Conservation (phyloP, 192 early-diverging fungal genomes). For the Coemansia sp. region DNA sequence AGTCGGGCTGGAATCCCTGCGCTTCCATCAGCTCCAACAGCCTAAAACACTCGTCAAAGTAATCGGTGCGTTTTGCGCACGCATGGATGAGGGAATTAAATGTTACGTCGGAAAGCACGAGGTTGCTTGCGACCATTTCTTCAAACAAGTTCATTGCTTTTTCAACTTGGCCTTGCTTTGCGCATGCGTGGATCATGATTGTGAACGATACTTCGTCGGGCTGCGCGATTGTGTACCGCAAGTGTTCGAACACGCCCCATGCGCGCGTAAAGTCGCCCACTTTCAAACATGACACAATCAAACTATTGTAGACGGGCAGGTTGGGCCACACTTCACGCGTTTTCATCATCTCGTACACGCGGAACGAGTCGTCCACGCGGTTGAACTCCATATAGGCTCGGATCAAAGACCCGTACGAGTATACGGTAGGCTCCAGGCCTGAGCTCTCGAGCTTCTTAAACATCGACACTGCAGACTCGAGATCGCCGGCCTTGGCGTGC, state of each 20-base stretch:
- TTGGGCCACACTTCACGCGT: constrained; percentile 54
- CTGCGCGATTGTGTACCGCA: constrained; percentile 71
- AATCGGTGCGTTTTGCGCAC: constrained; percentile 73
- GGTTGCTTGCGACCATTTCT: constrained; percentile 72
- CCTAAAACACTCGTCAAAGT: constrained; percentile 79
- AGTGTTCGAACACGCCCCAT: constrained; percentile 88
- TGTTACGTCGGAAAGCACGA: constrained; percentile 78
- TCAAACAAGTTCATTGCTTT: constrained; percentile 87
- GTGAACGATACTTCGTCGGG: constrained; percentile 81
- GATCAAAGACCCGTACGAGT: constrained; percentile 71
- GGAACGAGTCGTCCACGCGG: constrained; percentile 70
- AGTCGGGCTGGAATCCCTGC: constrained; percentile 78
- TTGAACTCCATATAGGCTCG: constrained; percentile 62
- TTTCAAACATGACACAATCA: constrained; percentile 82
- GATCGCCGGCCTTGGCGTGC: constrained; percentile 66
- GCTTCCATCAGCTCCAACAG: constrained; percentile 80
- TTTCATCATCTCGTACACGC: constrained; percentile 79
- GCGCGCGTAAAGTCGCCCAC: constrained; percentile 69
- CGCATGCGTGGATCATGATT: constrained; percentile 91
- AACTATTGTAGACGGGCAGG: constrained; percentile 69
- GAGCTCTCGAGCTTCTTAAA: constrained; percentile 64
- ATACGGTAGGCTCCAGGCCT: constrained; percentile 59
- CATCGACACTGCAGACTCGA: constrained; percentile 59
- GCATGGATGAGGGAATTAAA: constrained; percentile 88
- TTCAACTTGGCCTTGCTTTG: constrained; percentile 81